Base-by-base conservation (phyloP, 805 yeast genomes). In the Ogataea naganishii region DNA sequence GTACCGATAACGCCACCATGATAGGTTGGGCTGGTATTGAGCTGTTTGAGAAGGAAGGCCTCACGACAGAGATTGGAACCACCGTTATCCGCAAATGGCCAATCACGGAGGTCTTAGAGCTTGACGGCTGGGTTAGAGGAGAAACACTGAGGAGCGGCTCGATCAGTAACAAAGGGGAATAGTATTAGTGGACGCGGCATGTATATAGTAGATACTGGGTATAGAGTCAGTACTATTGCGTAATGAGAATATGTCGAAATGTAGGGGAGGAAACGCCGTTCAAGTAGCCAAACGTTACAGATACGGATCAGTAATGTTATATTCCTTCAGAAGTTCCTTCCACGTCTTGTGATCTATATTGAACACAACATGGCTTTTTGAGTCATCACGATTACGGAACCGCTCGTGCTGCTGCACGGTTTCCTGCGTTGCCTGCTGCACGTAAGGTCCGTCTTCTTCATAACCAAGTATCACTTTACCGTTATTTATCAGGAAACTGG, bases 21-120 rank as follows among this genome's bases (percentile, higher is more conserved):
- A 92, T 92, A 30, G 98, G 96, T 1, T 84, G 94, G 76, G 95
- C 97, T 0, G 98, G 96, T 0, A 83, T 89, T 7, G 96, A 89
- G 50, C 56, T 88, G 13, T 80, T 60, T 47, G 95, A 86, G 48
- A 41, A 49, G 12, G 66, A 69, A 5, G 49, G 56, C 13, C 24
- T 53, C 14, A 58, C 64, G 9, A 70, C 86, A 0, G 68, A 64
- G 5, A 43, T 81, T 24, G 64, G 56, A 8, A 69, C 75, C 3
- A 45, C 66, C n/a, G 94, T 95, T 1, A 60, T 73, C 2, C 61
- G 85, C 27, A 83, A 75, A 53, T 89, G 98, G 98, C 88, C 95
- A 2, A 46, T 86, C 35, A 54, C 65, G 27, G 69, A 75, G 7
- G 44, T 76, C 24, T 40, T 62, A 11, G 38, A 53, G 3, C 64